phyloP scores from a whole-genome alignment of 345 rosid species.

The Eucalyptus regnans region DNA sequence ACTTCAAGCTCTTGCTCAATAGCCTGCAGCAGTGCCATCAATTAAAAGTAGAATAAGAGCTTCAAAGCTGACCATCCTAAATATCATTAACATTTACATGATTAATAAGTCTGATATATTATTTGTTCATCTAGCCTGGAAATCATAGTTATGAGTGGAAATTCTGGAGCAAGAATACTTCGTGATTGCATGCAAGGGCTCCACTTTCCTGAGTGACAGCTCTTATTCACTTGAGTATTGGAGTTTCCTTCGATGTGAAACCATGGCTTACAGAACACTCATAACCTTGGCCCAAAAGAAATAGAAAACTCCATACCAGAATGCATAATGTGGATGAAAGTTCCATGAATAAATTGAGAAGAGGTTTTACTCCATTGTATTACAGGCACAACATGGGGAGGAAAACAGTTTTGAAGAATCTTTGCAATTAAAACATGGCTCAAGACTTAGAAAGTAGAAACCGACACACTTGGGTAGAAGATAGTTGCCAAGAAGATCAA shows the following conservation, averaged over 20 bases:
- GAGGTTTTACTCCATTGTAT: not conserved
- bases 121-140: not conserved
- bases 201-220: not conserved
- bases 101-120: not conserved
- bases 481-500: not conserved
- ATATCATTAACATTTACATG: not conserved
- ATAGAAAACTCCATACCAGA: not conserved
- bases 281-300: not conserved
- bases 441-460: not conserved
- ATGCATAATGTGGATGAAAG: not conserved
- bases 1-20: conserved; percentile 44
- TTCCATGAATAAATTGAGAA: not conserved
- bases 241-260: not conserved
- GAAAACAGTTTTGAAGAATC: not conserved
- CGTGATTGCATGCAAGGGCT: not conserved
- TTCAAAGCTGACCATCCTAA: not conserved
- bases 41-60: not conserved
- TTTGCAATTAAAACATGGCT: not conserved
- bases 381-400: not conserved
- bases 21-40: conserved; percentile 24
- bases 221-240: not conserved
- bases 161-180: not conserved
- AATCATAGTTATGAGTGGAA: not conserved
- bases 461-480: not conserved
- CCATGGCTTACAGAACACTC: not conserved